phyloP scores from a whole-genome alignment of 2,329 filamentous ascomycete species.

The Xylariaceae sp. region DNA sequence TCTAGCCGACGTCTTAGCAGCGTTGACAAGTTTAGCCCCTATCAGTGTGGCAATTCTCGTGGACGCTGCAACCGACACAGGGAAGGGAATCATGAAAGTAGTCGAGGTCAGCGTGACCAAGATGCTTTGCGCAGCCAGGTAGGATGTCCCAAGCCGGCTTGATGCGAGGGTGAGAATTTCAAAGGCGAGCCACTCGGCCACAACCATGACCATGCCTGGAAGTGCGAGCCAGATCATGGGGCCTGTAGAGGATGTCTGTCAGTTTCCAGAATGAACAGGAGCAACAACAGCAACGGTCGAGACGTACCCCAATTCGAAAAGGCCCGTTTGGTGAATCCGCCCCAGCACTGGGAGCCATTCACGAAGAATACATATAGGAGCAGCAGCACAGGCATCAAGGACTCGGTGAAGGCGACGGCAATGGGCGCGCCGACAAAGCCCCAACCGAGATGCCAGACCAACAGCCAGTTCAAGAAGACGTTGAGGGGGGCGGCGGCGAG shows the following conservation, averaged over 20 bases:
- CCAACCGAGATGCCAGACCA: conserved; percentile 64
- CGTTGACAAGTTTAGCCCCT: conserved; percentile 72
- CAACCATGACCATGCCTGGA: conserved; percentile 87
- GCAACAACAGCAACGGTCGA: no score
- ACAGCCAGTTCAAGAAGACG: conserved; percentile 68
- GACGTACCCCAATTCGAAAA: conserved; percentile 61
- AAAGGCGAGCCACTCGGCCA: conserved; percentile 89
- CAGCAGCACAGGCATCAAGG: conserved; percentile 63
- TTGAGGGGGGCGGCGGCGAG: conserved; percentile 71
- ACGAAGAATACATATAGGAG: conserved; percentile 67
- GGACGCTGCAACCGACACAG: conserved; percentile 78
- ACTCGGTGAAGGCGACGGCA: conserved; percentile 68
- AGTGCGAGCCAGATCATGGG: conserved; percentile 81
- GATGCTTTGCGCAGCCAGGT: conserved; percentile 82
- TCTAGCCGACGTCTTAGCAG: conserved; percentile 72
- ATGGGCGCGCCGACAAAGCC: conserved; percentile 74
- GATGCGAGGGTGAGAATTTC: conserved; percentile 82
- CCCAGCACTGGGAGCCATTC: conserved; percentile 70
- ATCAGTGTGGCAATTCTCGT: conserved; percentile 90
- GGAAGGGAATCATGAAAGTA: conserved; percentile 88
- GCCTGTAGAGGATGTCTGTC: conserved; percentile 23
- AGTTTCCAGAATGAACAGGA: not conserved
- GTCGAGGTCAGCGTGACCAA: conserved; percentile 70
- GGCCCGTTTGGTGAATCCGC: conserved; percentile 63
- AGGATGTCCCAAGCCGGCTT: conserved; percentile 69